Evolutionary conservation across 2,329 filamentous ascomycete species (phyloP).

Genomic region (Colletotrichum sp.): DNA sequence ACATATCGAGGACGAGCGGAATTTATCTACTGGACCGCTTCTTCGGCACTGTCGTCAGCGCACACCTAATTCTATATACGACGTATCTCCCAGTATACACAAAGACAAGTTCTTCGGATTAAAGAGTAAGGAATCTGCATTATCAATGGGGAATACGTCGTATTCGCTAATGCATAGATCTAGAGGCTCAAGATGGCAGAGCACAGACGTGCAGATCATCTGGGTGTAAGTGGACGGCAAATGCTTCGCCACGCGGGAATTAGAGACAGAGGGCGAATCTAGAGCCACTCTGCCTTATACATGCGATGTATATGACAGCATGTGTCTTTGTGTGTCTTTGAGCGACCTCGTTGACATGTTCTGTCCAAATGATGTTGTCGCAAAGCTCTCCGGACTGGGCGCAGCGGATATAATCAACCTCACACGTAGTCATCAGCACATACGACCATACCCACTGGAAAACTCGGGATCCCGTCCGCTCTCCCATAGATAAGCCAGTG

Average conservation of each 20-base stretch:
- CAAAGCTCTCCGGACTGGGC: not conserved
- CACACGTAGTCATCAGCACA: accelerated
- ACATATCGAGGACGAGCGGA: not conserved
- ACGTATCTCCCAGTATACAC: not conserved
- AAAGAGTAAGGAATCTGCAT: not conserved
- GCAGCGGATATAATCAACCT: not conserved
- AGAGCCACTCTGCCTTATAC: not conserved
- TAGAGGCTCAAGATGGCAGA: not conserved
- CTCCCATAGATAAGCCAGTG: conserved; percentile 6
- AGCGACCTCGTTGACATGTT: not conserved
- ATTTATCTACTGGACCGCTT: not conserved
- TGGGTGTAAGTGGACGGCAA: not conserved
- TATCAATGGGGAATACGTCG: not conserved
- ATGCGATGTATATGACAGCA: not conserved
- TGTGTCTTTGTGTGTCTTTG: not conserved
- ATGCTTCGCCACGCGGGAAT: not conserved
- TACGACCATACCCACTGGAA: conserved; percentile 2
- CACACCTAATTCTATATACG: not conserved
- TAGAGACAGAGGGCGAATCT: not conserved
- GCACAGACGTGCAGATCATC: not conserved
- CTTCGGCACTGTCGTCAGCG: not conserved
- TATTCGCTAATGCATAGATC: not conserved
- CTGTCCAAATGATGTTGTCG: not conserved
- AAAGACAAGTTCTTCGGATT: not conserved
- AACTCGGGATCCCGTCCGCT: conserved; percentile 7